Base-by-base conservation (phyloP, 1,284 basidiomycete genomes). In the Moesziomyces antarcticus region DNA sequence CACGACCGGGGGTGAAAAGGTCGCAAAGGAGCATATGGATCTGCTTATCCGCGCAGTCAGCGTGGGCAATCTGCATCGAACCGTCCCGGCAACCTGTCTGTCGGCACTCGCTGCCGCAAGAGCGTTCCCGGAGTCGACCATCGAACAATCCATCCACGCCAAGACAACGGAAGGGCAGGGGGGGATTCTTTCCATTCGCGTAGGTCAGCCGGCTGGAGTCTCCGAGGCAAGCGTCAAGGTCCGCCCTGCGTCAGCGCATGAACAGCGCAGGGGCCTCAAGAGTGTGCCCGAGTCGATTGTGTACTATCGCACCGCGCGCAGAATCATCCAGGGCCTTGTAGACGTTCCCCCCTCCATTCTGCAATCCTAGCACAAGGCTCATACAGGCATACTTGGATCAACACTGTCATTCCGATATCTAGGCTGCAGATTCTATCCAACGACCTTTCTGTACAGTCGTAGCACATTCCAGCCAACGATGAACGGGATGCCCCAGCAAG, bases 151-250 rank as follows among this genome's bases (percentile, higher is more conserved):
- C 3, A 41, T 63, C 5, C 56, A 54, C 46, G 49, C 45, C 0
- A 13, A n/a, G 42, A 24, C 27, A 13, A 6, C 37, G 46, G 2
- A 21, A 44, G 5, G 16, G 21, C n/a, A 24, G 21, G 40, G 13
- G 1, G 43, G n/a, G 14, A 56, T 78, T 25, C 18, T 61, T 20
- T 70, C 69, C 8, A 63, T 84, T 13, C 70, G 64, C 7, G 79
- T 84, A 0, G 82, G 81, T 21, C 82, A 84, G 42, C 80, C 82
- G 18, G 80, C 81, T 0, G 82, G 82, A 6, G 60, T 77, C 3
- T 73, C 80, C 2, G 64, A 67, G 10, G 73, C 79, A 18, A 74
- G 70, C 27, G 73, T 78, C 48, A 64, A 67, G 42, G 46, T 75
- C 0, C 24, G 43, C 7, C n/a, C 47, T 1, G 53, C 58, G 1